Evolutionary conservation across 768 basidiomycete genomes (phyloP).

Genomic region (Hypholoma sublateritium): DNA sequence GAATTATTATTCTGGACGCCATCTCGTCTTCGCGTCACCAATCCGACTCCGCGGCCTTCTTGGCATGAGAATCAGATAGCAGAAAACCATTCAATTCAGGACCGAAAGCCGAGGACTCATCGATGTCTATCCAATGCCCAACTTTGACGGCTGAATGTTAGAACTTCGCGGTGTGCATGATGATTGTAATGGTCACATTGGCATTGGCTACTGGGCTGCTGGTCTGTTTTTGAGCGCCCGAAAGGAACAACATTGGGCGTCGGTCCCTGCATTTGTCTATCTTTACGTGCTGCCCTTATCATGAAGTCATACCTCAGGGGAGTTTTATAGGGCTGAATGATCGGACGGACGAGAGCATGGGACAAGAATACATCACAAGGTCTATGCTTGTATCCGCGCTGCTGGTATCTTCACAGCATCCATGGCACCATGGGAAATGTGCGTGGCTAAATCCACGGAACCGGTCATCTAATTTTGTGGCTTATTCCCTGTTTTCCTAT

Average conservation of each 20-base stretch:
- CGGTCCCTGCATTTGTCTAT: background rate
- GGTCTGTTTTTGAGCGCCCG: background rate
- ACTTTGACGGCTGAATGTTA: background rate
- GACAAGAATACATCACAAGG: background rate
- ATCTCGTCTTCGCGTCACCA: background rate
- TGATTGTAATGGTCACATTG: background rate
- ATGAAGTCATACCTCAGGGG: background rate
- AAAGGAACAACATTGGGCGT: background rate
- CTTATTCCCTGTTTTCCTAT: background rate
- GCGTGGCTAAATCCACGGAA: background rate
- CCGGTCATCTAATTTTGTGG: background rate
- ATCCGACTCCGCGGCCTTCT: slow-evolving; percentile 1
- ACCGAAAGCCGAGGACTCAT: background rate
- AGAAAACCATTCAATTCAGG: background rate
- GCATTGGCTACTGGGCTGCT: background rate
- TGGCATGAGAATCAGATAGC: background rate
- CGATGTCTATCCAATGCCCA: background rate
- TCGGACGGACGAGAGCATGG: background rate
- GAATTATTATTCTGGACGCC: slow-evolving; percentile 4
- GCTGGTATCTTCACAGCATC: background rate
- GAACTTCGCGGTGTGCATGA: background rate
- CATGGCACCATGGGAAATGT: background rate
- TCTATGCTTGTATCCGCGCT: background rate
- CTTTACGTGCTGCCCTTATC: slow-evolving; percentile 2
- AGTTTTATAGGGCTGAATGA: background rate